Conservation (phyloP, 768 basidiomycete species). For the Termitomyces sp. region DNA sequence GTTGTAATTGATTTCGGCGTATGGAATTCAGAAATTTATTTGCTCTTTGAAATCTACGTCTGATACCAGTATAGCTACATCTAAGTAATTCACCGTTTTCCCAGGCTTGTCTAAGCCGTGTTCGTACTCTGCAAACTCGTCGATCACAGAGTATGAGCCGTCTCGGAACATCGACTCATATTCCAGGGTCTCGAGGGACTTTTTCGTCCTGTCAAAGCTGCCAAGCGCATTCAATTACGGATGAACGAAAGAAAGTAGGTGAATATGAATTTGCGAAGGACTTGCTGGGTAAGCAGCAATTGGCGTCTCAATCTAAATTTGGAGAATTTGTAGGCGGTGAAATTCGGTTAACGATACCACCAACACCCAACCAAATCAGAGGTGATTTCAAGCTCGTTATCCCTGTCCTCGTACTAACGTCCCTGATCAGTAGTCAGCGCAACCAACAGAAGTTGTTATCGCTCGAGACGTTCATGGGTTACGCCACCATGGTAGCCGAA, state of each 20-base stretch:
- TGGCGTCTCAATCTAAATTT: background rate
- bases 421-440: too few relatives aligned
- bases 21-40: background rate
- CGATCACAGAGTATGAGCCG: background rate
- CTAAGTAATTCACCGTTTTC: too few relatives aligned
- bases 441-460: too few relatives aligned
- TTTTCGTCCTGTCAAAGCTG: background rate
- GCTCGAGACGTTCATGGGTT: background rate
- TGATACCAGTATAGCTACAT: too few relatives aligned
- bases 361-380: background rate
- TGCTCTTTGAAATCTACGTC: background rate
- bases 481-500: background rate
- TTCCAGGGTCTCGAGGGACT: background rate
- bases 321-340: background rate
- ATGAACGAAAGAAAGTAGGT: background rate
- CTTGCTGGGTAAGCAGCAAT: background rate
- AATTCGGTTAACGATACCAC: background rate
- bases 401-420: background rate
- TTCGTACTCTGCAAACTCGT: background rate
- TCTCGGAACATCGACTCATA: background rate
- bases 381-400: background rate
- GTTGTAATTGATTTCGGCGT: background rate
- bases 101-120: background rate
- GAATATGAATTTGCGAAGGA: background rate
- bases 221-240: background rate